A percentile compares a stretch with the other conserved stretches of the same genome.
phyloP scores from a whole-genome alignment of 768 basidiomycete genomes.

The Multifurca ochricompacta region DNA sequence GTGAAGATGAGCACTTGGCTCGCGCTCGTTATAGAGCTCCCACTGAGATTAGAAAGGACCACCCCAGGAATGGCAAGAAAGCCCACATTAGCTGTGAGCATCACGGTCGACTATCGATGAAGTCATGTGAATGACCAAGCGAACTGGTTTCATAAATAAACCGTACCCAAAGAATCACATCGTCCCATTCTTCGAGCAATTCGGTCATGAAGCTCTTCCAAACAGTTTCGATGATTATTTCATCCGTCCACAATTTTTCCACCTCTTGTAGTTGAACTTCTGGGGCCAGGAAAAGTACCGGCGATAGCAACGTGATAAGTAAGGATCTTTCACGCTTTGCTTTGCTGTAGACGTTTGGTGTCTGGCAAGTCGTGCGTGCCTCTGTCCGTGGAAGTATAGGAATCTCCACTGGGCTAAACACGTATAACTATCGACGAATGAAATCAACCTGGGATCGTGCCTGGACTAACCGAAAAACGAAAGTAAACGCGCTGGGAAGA shows the following conservation, averaged over 20 bases:
- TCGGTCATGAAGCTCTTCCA: slow-evolving; percentile 15
- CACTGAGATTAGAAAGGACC: not conserved
- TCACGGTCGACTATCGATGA: slow-evolving; percentile 3
- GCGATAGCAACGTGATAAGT: slow-evolving; percentile 14
- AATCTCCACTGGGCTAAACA: slow-evolving; percentile 17
- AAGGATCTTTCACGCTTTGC: not conserved
- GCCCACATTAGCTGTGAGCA: slow-evolving; percentile 10
- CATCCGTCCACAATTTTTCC: slow-evolving; percentile 14
- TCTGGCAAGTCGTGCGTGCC: slow-evolving; percentile 8
- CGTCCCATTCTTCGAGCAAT: slow-evolving; percentile 10
- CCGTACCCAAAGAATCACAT: slow-evolving; percentile 12
- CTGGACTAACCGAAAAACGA: slow-evolving; percentile 14
- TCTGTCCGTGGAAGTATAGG: slow-evolving; percentile 17
- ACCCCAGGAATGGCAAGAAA: slow-evolving; percentile 16
- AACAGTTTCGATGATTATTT: slow-evolving; percentile 1
- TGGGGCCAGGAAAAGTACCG: slow-evolving; percentile 14
- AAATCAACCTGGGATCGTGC: not conserved
- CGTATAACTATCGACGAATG: not conserved
- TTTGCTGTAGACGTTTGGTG: slow-evolving; percentile 3
- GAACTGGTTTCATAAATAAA: not conserved
- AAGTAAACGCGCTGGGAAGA: slow-evolving; percentile 12
- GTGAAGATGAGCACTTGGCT: not conserved
- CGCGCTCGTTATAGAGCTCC: not conserved
- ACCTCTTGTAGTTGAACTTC: slow-evolving; percentile 18
- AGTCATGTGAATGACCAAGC: not conserved